A percentile compares a stretch with the other conserved stretches of the same genome.
These are phyloP conservation scores for Forsythia suspensa DNA, from an alignment of 257 asterid genomes.

Conservation along the genomic window DNA sequence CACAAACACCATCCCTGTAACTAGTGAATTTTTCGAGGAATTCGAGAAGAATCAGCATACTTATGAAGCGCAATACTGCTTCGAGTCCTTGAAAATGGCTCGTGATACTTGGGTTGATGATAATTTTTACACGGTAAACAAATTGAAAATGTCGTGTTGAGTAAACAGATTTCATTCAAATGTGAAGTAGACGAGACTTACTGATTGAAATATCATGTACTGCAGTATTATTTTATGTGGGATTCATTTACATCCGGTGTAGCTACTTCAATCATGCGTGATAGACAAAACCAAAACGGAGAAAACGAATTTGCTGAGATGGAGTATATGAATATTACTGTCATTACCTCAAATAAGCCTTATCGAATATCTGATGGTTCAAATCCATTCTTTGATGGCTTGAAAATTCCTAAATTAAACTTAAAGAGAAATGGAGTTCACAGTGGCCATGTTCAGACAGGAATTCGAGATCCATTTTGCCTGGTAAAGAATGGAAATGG, in stretches of 20 bases:
- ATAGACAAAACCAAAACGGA: slow-evolving; percentile 39
- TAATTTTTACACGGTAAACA: slow-evolving; percentile 59
- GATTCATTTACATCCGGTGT: slow-evolving; percentile 75
- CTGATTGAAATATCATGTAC: slow-evolving; percentile 8
- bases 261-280: slow-evolving; percentile 80
- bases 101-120: slow-evolving; percentile 70
- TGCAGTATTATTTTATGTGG: slow-evolving; percentile 92
- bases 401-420: slow-evolving; percentile 46
- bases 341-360: slow-evolving; percentile 71
- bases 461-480: slow-evolving; percentile 76
- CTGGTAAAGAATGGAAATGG: slow-evolving; percentile 55
- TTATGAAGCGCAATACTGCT: slow-evolving; percentile 76
- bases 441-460: slow-evolving; percentile 78
- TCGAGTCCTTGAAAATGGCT: slow-evolving; percentile 66
- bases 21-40: slow-evolving; percentile 40
- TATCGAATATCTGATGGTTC: slow-evolving; percentile 69
- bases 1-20: slow-evolving; percentile 73
- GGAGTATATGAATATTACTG: slow-evolving; percentile 79
- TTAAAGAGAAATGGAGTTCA: slow-evolving; percentile 57
- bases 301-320: slow-evolving; percentile 82
- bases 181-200: background rate
- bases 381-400: slow-evolving; percentile 66
- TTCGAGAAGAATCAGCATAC: slow-evolving; percentile 73
- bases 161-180: background rate
- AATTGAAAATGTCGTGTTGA: too few species aligned